A percentile compares a stretch with the other conserved stretches of the same genome.
Conservation (phyloP, 2,329 filamentous ascomycete genomes). For the Talaromyces sp. region DNA sequence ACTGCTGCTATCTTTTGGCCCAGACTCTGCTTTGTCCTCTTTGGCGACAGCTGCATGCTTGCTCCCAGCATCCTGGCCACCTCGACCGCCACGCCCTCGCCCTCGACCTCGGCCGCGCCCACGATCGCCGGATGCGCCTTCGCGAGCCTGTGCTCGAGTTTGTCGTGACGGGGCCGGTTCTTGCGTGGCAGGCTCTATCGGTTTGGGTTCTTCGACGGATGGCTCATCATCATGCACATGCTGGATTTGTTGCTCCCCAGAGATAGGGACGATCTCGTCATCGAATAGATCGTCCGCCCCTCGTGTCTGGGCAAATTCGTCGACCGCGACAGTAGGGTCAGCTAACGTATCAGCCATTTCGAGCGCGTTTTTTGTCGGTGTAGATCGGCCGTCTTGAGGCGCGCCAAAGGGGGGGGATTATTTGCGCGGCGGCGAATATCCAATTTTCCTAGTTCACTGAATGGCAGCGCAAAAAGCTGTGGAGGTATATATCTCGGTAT, state of each 20-base stretch:
- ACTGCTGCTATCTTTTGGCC: slow-evolving; percentile 18
- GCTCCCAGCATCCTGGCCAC: slow-evolving; percentile 1
- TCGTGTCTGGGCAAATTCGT: slow-evolving; percentile 48
- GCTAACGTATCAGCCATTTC: slow-evolving; percentile 8
- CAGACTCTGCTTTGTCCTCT: slow-evolving; percentile 23
- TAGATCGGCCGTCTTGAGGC: not conserved
- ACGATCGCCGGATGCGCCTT: slow-evolving; percentile 1
- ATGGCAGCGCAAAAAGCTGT: not conserved
- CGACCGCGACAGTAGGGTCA: slow-evolving; percentile 27
- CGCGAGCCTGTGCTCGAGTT: slow-evolving; percentile 17
- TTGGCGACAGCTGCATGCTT: slow-evolving; percentile 10
- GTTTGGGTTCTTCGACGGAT: slow-evolving; percentile 14
- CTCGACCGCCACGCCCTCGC: slow-evolving; percentile 4
- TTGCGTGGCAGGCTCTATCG: slow-evolving; percentile 14
- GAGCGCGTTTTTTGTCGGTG: not conserved
- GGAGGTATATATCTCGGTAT: not conserved
- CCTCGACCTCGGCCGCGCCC: slow-evolving; percentile 7
- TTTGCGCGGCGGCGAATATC: not conserved
- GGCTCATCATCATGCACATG: slow-evolving; percentile 12
- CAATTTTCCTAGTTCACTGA: not conserved
- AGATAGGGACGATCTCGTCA: slow-evolving; percentile 46
- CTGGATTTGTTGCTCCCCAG: slow-evolving; percentile 25
- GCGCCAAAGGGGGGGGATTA: not conserved
- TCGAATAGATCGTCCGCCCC: slow-evolving; percentile 49
- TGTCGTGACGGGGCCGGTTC: slow-evolving; percentile 23